Evolutionary conservation across 805 yeast genomes (phyloP), one percentile per base, ranked within the genome.

Genomic region (Hanseniaspora osmophila): DNA sequence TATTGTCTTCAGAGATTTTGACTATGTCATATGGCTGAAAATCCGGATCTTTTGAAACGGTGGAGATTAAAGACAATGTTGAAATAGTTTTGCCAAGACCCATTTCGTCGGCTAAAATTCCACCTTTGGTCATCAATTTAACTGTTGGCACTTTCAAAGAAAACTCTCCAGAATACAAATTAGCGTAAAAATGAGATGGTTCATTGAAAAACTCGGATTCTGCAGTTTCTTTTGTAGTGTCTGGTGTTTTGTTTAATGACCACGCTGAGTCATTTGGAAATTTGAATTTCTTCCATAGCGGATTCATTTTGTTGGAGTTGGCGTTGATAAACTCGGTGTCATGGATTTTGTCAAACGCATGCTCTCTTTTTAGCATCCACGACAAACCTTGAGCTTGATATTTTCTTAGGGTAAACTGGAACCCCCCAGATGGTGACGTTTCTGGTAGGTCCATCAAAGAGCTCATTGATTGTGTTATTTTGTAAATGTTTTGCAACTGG

Each of bases 91-190:
- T 88, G 39, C 97, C 97, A 9, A 88, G 68, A 0, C 97, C 97
- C 97, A 88, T 88, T 60, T 88, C 97, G 64, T 88, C 97, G 0
- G 96, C 95, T 13, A 88, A 64, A 17, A 88, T 83, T 2, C 97
- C 97, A 33, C 49, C 97, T 42, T 70, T 68, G 42, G 80, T 71
- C 16, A 72, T 55, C 1, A 79, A 68, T 47, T 70, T 75, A 37
- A 86, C 65, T 11, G 77, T 53, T 1, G 96, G 96, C 49, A 73
- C 76, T 18, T 73, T 71, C 13, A 75, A 52, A 0, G 90, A 76
- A 46, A 90, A 73, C 46, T 83, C 87, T 4, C 96, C 96, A 46
- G 82, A 76, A 56, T 79, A 82, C 47, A 84, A 60, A 54, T 86
- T 87, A 13, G 81, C 87, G 59, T 80, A 88, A 54, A 88, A 87